Evolutionary conservation across 306 rosid species (phyloP).

Genomic region (Lathyrus sativus): DNA sequence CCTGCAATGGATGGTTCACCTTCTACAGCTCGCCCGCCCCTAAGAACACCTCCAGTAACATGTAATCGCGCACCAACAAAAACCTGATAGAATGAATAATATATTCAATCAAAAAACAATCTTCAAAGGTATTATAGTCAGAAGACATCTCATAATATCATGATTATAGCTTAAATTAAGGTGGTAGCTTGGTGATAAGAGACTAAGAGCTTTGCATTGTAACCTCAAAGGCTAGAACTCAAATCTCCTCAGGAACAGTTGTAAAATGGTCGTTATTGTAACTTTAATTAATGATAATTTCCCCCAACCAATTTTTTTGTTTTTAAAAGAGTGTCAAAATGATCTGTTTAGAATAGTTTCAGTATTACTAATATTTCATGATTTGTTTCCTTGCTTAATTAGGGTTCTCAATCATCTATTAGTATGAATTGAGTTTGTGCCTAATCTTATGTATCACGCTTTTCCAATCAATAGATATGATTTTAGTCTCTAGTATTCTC

Average conservation of each 20-base stretch:
- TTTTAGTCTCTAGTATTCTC: not conserved
- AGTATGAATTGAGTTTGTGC: not conserved
- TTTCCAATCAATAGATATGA: not conserved
- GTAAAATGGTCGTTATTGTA: not conserved
- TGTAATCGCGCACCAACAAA: constrained; percentile 98
- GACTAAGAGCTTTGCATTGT: not conserved
- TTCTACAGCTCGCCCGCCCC: constrained; percentile 94
- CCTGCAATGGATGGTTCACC: constrained; percentile 96
- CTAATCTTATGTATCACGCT: constrained; percentile 4
- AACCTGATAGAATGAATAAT: constrained; percentile 61
- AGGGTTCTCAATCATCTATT: constrained; percentile 4
- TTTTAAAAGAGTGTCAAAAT: constrained; percentile 2
- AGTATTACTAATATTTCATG: not conserved
- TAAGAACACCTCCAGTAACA: constrained; percentile 95
- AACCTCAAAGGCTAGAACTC: not conserved
- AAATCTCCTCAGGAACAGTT: not conserved
- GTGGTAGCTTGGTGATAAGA: not conserved
- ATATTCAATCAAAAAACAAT: constrained; percentile 25
- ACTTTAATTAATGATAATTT: not conserved
- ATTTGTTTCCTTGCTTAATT: constrained; percentile 2
- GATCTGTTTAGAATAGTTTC: constrained; percentile 13
- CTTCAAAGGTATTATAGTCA: constrained; percentile 26
- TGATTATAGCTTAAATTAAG: constrained; percentile 19
- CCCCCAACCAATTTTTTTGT: not conserved
- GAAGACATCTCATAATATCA: constrained; percentile 20